Evolutionary conservation across 805 yeast species (phyloP).

Genomic region (Candida endomychidarum): DNA sequence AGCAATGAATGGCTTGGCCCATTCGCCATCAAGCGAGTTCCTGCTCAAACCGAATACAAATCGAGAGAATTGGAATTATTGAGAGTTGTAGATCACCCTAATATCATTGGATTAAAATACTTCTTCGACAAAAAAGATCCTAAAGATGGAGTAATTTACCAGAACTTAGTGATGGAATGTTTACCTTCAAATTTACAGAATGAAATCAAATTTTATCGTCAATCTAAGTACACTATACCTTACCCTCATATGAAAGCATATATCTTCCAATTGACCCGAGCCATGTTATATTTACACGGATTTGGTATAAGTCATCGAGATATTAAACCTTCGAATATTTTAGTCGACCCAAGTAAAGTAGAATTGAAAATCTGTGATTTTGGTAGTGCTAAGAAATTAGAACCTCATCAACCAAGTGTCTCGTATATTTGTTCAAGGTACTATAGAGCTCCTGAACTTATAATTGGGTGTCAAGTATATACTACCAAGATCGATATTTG

Average conservation of each 20-base stretch:
- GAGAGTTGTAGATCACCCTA: conserved; percentile 76
- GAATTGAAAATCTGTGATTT: conserved; percentile 78
- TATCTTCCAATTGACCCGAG: conserved; percentile 77
- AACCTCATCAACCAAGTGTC: conserved; percentile 80
- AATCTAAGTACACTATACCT: conserved; percentile 60
- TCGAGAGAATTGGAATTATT: conserved; percentile 77
- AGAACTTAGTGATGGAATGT: conserved; percentile 84
- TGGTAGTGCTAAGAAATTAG: conserved; percentile 80
- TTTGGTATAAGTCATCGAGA: conserved; percentile 82
- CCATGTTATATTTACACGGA: conserved; percentile 79
- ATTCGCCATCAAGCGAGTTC: conserved; percentile 79
- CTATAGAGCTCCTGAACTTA: conserved; percentile 94
- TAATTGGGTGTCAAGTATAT: conserved; percentile 85
- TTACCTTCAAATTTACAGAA: conserved; percentile 76
- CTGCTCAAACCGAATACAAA: conserved; percentile 85
- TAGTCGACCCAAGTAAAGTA: conserved; percentile 70
- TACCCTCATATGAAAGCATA: conserved; percentile 74
- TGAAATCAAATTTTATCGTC: conserved; percentile 70
- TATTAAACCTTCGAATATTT: conserved; percentile 78
- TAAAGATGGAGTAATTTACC: conserved; percentile 63
- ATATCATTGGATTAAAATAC: conserved; percentile 66
- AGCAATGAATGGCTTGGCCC: conserved; percentile 65
- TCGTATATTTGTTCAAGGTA: conserved; percentile 95
- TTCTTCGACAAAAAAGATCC: conserved; percentile 69
- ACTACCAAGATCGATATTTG: conserved; percentile 93